phyloP scores from a whole-genome alignment of 2,329 filamentous ascomycete genomes.

The Fusarium sp. region DNA sequence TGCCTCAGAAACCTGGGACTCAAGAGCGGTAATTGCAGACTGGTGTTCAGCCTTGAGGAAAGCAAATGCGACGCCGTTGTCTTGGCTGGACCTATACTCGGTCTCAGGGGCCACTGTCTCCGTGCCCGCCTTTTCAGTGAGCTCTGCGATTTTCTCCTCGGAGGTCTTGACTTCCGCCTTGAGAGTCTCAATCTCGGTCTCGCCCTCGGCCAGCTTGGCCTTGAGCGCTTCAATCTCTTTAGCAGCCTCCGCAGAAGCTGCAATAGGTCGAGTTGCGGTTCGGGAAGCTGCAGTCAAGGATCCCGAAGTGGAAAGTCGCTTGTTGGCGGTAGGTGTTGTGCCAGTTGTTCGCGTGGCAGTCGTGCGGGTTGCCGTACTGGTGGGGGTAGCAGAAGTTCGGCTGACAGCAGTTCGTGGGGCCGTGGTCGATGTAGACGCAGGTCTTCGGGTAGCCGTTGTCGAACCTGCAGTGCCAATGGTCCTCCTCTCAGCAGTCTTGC shows the following conservation, averaged over 20 bases:
- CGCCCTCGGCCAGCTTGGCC: constrained; percentile 68
- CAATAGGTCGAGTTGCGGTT: constrained; percentile 56
- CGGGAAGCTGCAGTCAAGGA: constrained; percentile 54
- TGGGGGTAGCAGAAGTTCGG: constrained; percentile 43
- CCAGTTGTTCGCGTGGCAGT: constrained; percentile 56
- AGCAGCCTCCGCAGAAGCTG: constrained; percentile 57
- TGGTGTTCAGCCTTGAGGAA: constrained; percentile 64
- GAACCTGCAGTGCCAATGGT: constrained; percentile 52
- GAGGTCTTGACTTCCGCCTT: constrained; percentile 68
- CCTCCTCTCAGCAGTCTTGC: constrained; percentile 53
- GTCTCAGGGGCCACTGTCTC: constrained; percentile 54
- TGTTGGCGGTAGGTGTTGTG: constrained; percentile 60
- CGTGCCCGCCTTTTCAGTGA: constrained; percentile 64
- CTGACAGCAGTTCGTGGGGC: constrained; percentile 53
- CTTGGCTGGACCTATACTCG: constrained; percentile 58
- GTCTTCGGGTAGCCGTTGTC: constrained; percentile 52
- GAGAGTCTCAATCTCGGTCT: constrained; percentile 68
- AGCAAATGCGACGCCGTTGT: constrained; percentile 60
- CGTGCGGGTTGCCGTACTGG: constrained; percentile 36
- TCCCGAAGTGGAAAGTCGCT: constrained; percentile 67
- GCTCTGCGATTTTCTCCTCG: constrained; percentile 66
- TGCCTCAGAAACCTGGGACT: constrained; percentile 61
- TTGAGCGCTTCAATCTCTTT: constrained; percentile 73
- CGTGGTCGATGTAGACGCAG: constrained; percentile 50
- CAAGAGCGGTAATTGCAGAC: constrained; percentile 61